phyloP scores from a whole-genome alignment of 106 monocot genomes.

The Triglochin maritima region DNA sequence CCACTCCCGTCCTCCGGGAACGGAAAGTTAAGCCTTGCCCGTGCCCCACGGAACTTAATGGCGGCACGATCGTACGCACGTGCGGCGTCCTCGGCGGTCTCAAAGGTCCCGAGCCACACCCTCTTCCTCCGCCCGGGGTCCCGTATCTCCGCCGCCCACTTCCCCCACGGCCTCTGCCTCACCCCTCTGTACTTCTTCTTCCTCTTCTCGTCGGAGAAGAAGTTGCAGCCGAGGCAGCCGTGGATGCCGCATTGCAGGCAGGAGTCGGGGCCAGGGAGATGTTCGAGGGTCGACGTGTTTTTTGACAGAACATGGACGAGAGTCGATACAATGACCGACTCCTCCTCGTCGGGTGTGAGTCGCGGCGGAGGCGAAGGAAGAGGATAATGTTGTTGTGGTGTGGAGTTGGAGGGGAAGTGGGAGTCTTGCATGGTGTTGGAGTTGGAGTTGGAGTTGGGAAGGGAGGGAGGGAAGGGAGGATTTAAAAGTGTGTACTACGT shows the following conservation, averaged over 20 bases:
- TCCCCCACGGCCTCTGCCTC: constrained; percentile 71
- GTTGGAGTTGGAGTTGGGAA: no score
- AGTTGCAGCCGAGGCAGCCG: constrained; percentile 33
- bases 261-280: background rate
- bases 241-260: constrained; percentile 24
- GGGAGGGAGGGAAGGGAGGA: no score
- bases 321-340: constrained; percentile 34
- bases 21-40: constrained; percentile 63
- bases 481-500: no score
- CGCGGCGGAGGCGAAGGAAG: background rate
- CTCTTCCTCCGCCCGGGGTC: constrained; percentile 42
- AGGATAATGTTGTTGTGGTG: no score
- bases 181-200: constrained; percentile 54
- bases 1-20: constrained; percentile 7
- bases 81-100: constrained; percentile 54
- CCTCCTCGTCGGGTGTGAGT: constrained; percentile 25
- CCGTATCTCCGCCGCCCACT: constrained; percentile 80
- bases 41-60: constrained; percentile 41
- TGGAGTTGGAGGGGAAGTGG: no score
- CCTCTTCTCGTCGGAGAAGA: constrained; percentile 12
- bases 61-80: constrained; percentile 50
- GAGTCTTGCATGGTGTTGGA: no score
- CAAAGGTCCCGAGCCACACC: constrained; percentile 58
- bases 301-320: constrained; percentile 40
- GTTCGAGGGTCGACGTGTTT: background rate